These are phyloP conservation scores for Globisporangium parvum DNA, from an alignment of 352 stramenopile genomes.

Conservation along the genomic window DNA sequence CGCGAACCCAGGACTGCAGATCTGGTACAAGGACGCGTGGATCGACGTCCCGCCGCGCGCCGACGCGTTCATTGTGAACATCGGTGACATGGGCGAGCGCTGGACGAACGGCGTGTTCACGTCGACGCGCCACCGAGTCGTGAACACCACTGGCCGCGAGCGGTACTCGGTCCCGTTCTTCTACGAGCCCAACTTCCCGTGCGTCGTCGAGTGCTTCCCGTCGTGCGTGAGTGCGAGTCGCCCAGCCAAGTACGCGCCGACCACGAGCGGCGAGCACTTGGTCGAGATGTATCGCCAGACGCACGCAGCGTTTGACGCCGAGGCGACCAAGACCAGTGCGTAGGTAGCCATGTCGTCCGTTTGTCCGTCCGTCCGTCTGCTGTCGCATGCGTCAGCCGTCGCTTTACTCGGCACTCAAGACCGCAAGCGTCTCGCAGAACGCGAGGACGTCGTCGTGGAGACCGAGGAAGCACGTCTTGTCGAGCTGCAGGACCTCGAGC, in stretches of 20 bases:
- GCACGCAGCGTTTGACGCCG: constrained; percentile 47
- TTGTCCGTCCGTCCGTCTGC: too few species aligned
- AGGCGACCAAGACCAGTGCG: not conserved
- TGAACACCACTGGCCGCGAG: constrained; percentile 50
- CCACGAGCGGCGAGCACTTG: constrained; percentile 71
- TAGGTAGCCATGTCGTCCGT: too few species aligned
- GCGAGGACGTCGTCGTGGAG: constrained; percentile 23
- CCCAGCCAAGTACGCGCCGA: constrained; percentile 50
- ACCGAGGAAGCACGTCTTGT: constrained; percentile 46
- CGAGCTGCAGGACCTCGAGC: constrained; percentile 33
- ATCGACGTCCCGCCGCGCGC: constrained; percentile 46
- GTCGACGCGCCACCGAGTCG: constrained; percentile 60
- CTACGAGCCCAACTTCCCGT: constrained; percentile 72
- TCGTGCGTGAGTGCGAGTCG: constrained; percentile 44
- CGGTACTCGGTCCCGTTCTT: constrained; percentile 80
- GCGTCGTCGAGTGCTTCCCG: constrained; percentile 50
- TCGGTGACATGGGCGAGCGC: constrained; percentile 69
- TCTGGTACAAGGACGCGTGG: constrained; percentile 47
- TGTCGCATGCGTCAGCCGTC: too few species aligned
- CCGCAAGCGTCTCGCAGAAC: constrained; percentile 25
- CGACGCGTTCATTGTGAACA: constrained; percentile 65
- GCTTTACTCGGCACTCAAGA: too few species aligned
- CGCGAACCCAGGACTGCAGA: constrained; percentile 47
- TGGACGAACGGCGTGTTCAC: constrained; percentile 68
- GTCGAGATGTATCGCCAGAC: constrained; percentile 74